Base-by-base conservation (phyloP, 176 grass and related monocot species). In the Hordeum vulgare region DNA sequence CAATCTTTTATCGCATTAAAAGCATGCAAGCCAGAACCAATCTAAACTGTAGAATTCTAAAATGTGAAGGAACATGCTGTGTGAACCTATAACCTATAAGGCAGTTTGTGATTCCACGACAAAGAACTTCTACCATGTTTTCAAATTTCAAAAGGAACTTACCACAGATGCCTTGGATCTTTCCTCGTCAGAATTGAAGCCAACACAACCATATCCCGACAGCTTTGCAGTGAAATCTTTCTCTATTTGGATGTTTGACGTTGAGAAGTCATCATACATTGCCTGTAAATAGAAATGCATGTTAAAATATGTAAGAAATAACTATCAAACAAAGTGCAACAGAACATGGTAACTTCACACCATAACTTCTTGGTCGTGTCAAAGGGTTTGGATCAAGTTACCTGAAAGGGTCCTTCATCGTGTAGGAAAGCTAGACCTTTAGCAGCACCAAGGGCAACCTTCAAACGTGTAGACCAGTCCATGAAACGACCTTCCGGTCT, bases 371-470 rank as follows among this genome's bases (percentile, higher is more conserved):
- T 33, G 1, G 41, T 21, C 18, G 57, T 81, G 11, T 23, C 3
- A 62, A 39, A 56, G 37, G 68, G 7, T 27, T 74, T 33, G 56
- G 23, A 58, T 17, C 6, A 61, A 61, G 17, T 78, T 66, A 96
- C 96, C 93, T 99, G 97, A 91, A 99, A 99, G 75, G 97, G 97
- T 18, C 97, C 97, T 94, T 99, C 97, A 54, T 99, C 97, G 58
- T 96, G 97, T 42, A 99, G 86, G 76, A 99, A 99, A 82, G 93
- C 93, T 56, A 99, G 86, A 74, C 97, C 97, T 78, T 75, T 86
- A 65, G 97, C 97, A 84, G 97, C 91, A 64, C 83, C 89, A 5
- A 99, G 66, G 3, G 97, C 93, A 79, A 99, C 91, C 65, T 96
- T 99, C 83, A 99, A 90, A 58, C 97, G 83, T 40, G 90, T 92